These are phyloP conservation scores for Aspergillus indologenus DNA, from an alignment of 495 filamentous ascomycete species.

Conservation along the genomic window DNA sequence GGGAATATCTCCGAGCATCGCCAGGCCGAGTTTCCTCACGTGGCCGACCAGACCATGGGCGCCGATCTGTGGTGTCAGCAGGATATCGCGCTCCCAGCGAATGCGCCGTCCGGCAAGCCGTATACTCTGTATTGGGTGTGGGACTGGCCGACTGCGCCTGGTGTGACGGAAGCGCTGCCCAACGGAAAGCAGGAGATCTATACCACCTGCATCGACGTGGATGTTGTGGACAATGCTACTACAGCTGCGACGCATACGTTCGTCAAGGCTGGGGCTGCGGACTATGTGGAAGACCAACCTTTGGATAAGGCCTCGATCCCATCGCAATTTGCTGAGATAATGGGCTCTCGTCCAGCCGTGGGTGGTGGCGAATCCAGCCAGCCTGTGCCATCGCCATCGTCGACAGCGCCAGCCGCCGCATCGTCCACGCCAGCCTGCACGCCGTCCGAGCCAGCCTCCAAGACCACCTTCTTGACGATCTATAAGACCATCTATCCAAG, in stretches of 20 bases:
- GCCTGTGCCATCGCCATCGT: neutral
- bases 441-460: neutral
- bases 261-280: neutral
- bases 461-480: slow-evolving; percentile 24
- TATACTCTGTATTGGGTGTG: slow-evolving; percentile 90
- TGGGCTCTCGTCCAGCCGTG: neutral
- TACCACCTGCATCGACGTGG: slow-evolving; percentile 77
- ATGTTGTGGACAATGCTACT: slow-evolving; percentile 42
- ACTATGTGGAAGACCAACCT: slow-evolving; percentile 33
- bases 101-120: slow-evolving; percentile 48
- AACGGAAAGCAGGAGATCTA: slow-evolving; percentile 67
- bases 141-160: slow-evolving; percentile 71
- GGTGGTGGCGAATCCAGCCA: neutral
- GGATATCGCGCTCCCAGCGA: slow-evolving; percentile 64
- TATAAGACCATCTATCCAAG: slow-evolving; percentile 17
- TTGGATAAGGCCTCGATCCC: slow-evolving; percentile 39
- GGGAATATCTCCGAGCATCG: slow-evolving; percentile 52
- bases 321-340: slow-evolving; percentile 32
- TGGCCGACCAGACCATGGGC: slow-evolving; percentile 41
- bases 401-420: slow-evolving; percentile 1
- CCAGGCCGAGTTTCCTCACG: slow-evolving; percentile 47
- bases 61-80: slow-evolving; percentile 71
- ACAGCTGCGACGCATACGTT: slow-evolving; percentile 13
- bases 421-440: neutral
- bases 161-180: slow-evolving; percentile 42